Percentiles rank a stretch among this genome's conserved stretches.
These are phyloP conservation scores for Clitopilus hobsonii DNA, from an alignment of 768 basidiomycete species.

Conservation along the genomic window DNA sequence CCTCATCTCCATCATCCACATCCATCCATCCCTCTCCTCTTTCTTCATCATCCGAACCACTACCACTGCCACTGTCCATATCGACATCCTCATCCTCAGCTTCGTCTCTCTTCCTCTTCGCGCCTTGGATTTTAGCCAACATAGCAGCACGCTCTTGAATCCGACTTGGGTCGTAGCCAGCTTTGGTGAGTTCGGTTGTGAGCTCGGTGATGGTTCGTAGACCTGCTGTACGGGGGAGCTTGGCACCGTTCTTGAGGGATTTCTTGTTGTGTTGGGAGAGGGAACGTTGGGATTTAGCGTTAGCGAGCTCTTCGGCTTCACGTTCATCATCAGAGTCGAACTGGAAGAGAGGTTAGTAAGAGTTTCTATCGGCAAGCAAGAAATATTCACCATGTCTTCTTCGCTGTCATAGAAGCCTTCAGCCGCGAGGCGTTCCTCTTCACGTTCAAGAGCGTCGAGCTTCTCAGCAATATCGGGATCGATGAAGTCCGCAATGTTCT, in stretches of 20 bases:
- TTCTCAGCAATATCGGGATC: constrained; percentile 97
- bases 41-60: constrained; percentile 36
- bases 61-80: constrained; percentile 44
- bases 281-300: constrained; percentile 62
- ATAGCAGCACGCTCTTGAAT: constrained; percentile 86
- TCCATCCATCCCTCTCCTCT: constrained; percentile 41
- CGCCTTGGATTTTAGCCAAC: constrained; percentile 69
- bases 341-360: constrained; percentile 23
- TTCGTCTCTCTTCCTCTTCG: constrained; percentile 66
- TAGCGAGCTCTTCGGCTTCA: constrained; percentile 59
- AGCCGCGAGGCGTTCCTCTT: constrained; percentile 89
- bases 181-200: constrained; percentile 74
- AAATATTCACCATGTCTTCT: constrained; percentile 63
- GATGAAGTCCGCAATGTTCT: constrained; percentile 98
- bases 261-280: constrained; percentile 78
- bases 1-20: constrained; percentile 44
- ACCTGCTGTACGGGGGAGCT: constrained; percentile 71
- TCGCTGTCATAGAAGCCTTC: constrained; percentile 95
- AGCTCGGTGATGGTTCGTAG: constrained; percentile 73
- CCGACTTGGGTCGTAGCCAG: constrained; percentile 83
- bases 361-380: no score
- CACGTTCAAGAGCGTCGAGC: constrained; percentile 93
- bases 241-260: constrained; percentile 79
- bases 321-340: constrained; percentile 74
- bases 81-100: constrained; percentile 57